These are phyloP conservation scores for Candida glaebosa DNA, from an alignment of 805 yeast genomes.

Conservation along the genomic window DNA sequence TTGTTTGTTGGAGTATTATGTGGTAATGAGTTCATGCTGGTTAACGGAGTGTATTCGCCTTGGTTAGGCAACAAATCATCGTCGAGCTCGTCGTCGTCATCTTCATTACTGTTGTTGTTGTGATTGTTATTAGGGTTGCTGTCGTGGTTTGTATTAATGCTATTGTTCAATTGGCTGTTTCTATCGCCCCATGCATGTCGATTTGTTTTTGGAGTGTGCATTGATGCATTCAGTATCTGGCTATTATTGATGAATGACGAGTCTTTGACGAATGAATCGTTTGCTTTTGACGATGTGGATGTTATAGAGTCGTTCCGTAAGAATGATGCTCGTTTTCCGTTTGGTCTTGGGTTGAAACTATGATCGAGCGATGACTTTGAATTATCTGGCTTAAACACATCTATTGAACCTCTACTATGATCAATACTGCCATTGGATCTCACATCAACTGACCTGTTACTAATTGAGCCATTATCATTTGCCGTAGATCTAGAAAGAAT, in stretches of 20 bases:
- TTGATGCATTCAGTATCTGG: neutral
- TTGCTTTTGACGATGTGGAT: neutral
- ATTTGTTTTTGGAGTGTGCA: neutral
- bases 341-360: slow-evolving; percentile 1
- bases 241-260: slow-evolving; percentile 3
- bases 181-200: too few relatives aligned
- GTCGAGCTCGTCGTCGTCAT: slow-evolving; percentile 11
- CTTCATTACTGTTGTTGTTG: slow-evolving; percentile 12
- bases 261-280: neutral
- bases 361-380: too few relatives aligned
- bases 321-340: slow-evolving; percentile 2
- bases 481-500: neutral
- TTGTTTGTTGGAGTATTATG: slow-evolving; percentile 8
- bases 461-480: neutral
- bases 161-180: too few relatives aligned
- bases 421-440: neutral
- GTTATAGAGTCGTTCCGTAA: neutral
- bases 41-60: slow-evolving; percentile 28
- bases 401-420: neutral
- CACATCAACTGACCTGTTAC: neutral
- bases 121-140: neutral
- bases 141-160: too few relatives aligned
- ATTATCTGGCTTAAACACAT: too few relatives aligned
- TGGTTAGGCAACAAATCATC: slow-evolving; percentile 5
- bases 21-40: slow-evolving; percentile 31